These are phyloP conservation scores for Pleurotus tuoliensis DNA, from an alignment of 768 basidiomycete genomes.

Conservation along the genomic window DNA sequence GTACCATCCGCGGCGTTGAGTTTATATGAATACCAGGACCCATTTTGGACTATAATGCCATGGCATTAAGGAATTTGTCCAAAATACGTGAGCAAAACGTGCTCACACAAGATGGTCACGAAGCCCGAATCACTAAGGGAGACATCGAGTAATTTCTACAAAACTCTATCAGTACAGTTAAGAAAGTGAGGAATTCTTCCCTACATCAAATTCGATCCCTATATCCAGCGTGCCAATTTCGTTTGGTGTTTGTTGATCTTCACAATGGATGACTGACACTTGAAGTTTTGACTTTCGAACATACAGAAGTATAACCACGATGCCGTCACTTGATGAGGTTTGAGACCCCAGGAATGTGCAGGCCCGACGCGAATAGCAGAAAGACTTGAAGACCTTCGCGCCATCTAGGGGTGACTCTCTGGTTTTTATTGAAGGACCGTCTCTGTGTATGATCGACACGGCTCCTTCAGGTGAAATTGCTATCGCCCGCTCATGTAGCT, in stretches of 20 bases:
- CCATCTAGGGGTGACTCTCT: conserved; percentile 12
- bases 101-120: conserved; percentile 48
- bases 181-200: not conserved
- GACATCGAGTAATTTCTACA: conserved; percentile 32
- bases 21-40: conserved; percentile 38
- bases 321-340: conserved; percentile 16
- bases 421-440: conserved; percentile 18
- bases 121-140: conserved; percentile 46
- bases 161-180: not conserved
- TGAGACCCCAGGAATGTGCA: conserved; percentile 25
- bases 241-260: conserved; percentile 25
- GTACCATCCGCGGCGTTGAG: conserved; percentile 19
- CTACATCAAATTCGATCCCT: conserved; percentile 28
- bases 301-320: conserved; percentile 20
- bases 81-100: not conserved
- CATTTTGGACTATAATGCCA: conserved; percentile 33
- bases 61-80: too few relatives aligned
- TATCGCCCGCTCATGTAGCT: conserved; percentile 20
- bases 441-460: conserved; percentile 25
- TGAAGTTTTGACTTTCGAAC: conserved; percentile 21
- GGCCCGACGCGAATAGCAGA: conserved; percentile 23
- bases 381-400: conserved; percentile 17
- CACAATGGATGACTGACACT: conserved; percentile 27
- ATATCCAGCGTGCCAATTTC: conserved; percentile 25
- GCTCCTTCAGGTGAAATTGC: conserved; percentile 27